Evolutionary conservation across 495 filamentous ascomycete genomes (phyloP).

Genomic region (Elasticomyces elasticus): DNA sequence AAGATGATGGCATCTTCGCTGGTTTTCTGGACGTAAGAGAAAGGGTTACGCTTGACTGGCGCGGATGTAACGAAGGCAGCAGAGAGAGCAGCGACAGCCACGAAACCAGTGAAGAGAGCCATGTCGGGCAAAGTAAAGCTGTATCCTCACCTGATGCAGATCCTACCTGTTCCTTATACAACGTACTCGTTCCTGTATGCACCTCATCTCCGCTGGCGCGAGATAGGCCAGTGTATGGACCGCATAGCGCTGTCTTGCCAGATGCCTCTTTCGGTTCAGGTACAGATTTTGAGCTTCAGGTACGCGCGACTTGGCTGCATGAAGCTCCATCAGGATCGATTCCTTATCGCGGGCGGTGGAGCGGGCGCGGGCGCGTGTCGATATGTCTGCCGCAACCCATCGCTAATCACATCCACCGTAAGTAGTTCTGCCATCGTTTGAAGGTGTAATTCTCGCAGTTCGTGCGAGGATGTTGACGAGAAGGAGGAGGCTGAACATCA

Average conservation of each 20-base stretch:
- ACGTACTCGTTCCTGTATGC: too few species aligned
- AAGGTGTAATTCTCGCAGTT: too few species aligned
- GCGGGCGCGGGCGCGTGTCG: too few species aligned
- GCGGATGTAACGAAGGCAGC: background rate
- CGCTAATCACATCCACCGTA: too few species aligned
- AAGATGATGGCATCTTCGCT: conserved; percentile 9
- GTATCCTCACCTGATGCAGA: too few species aligned
- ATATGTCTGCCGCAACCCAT: too few species aligned
- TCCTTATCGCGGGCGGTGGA: background rate
- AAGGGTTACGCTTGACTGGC: background rate
- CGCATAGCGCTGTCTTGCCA: background rate
- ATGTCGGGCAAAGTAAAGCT: too few species aligned
- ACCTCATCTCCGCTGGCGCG: background rate
- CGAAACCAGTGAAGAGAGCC: background rate
- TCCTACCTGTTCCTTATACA: too few species aligned
- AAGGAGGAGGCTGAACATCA: too few species aligned
- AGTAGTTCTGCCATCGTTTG: too few species aligned
- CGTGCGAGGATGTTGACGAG: too few species aligned
- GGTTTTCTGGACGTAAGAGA: background rate
- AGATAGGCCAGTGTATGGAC: background rate
- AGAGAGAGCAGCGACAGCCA: background rate
- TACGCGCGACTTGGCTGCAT: background rate
- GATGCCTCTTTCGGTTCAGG: conserved; percentile 1
- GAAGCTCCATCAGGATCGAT: background rate
- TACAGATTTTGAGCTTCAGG: background rate